Evolutionary conservation across 2,329 filamentous ascomycete genomes (phyloP).

Genomic region (Calonectria hawksworthii): DNA sequence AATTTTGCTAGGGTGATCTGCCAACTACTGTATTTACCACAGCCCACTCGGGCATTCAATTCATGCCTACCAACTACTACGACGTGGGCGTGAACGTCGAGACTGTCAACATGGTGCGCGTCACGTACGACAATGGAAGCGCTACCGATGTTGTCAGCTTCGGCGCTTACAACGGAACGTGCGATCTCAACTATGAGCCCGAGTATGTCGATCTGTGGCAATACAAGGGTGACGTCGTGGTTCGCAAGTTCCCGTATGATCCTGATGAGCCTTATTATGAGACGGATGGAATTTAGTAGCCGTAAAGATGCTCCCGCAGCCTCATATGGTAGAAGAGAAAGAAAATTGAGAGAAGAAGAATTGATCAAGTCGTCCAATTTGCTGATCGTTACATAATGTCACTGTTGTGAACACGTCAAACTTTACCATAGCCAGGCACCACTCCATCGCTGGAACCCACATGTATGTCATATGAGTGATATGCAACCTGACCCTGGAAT

Average conservation of each 20-base stretch:
- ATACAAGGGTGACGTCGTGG: slow-evolving; percentile 52
- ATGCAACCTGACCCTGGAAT: too few species aligned
- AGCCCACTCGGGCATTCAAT: slow-evolving; percentile 20
- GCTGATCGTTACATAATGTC: neutral
- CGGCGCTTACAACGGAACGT: slow-evolving; percentile 49
- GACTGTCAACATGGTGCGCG: slow-evolving; percentile 50
- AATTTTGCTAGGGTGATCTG: slow-evolving; percentile 12
- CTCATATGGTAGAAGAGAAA: neutral
- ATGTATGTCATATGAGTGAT: neutral
- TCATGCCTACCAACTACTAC: slow-evolving; percentile 53
- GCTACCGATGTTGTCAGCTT: slow-evolving; percentile 49
- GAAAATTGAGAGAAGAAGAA: neutral
- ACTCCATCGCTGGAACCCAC: neutral
- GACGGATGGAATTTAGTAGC: slow-evolving; percentile 7
- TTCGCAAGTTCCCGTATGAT: slow-evolving; percentile 22
- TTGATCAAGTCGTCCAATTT: neutral
- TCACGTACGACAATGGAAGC: slow-evolving; percentile 54
- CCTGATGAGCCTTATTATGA: slow-evolving; percentile 19
- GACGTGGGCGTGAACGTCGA: slow-evolving; percentile 45
- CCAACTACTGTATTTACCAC: slow-evolving; percentile 24
- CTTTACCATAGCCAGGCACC: neutral
- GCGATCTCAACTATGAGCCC: slow-evolving; percentile 43
- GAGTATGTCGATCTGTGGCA: slow-evolving; percentile 46
- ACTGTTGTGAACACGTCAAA: neutral
- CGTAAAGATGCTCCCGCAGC: neutral